Conservation (phyloP, 495 filamentous ascomycete genomes). For the Lophiostoma macrostomum region DNA sequence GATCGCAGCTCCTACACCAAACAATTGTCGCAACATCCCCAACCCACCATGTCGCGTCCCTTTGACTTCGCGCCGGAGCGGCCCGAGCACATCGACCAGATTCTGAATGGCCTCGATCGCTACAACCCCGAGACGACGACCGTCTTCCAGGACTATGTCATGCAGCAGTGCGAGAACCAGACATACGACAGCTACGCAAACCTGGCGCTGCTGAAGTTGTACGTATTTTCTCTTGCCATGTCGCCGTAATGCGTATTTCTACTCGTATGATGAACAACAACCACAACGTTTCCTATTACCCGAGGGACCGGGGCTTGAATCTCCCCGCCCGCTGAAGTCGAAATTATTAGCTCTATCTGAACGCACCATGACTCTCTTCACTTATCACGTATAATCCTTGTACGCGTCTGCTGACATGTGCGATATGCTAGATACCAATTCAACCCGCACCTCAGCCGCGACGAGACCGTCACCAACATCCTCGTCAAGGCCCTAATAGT, state of each 20-base stretch:
- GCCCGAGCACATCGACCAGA: slow-evolving; percentile 83
- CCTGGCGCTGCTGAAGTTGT: slow-evolving; percentile 95
- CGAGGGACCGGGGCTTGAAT: slow-evolving; percentile 60
- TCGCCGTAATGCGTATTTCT: not conserved
- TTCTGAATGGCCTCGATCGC: slow-evolving; percentile 91
- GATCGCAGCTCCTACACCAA: not conserved
- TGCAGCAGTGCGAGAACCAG: slow-evolving; percentile 89
- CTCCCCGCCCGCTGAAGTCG: slow-evolving; percentile 49
- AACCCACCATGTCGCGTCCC: slow-evolving; percentile 46
- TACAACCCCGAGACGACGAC: slow-evolving; percentile 97
- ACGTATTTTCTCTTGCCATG: slow-evolving; percentile 48
- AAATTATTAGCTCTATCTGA: slow-evolving; percentile 68
- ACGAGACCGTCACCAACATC: slow-evolving; percentile 97
- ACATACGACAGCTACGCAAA: slow-evolving; percentile 96
- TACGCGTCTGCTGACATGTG: not conserved
- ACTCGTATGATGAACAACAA: slow-evolving; percentile 62
- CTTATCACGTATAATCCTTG: slow-evolving; percentile 3
- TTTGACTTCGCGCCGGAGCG: slow-evolving; percentile 59
- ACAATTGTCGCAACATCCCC: slow-evolving; percentile 9
- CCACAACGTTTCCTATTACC: slow-evolving; percentile 99
- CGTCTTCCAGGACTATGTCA: slow-evolving; percentile 92
- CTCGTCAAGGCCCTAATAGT: slow-evolving; percentile 96
- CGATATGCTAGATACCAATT: slow-evolving; percentile 81
- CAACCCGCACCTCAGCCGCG: slow-evolving; percentile 95
- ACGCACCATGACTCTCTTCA: slow-evolving; percentile 13